Percentiles rank a stretch among this genome's conserved stretches.
phyloP scores from a whole-genome alignment of 2,329 filamentous ascomycete genomes.

The Polychaeton citri region DNA sequence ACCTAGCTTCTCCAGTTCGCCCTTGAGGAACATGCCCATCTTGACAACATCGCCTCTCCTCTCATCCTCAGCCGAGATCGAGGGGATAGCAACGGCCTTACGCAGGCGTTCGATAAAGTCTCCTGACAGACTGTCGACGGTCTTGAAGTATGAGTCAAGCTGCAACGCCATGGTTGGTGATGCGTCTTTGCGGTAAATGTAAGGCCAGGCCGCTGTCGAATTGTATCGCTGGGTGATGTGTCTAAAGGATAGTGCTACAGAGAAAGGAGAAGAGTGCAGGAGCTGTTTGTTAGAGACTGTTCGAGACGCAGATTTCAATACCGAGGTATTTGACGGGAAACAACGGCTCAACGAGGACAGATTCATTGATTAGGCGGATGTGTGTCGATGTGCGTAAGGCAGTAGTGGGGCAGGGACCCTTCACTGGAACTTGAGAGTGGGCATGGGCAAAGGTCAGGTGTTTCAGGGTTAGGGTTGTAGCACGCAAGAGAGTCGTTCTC shows the following conservation, averaged over 20 bases:
- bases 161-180: constrained; percentile 63
- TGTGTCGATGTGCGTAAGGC: neutral
- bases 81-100: constrained; percentile 90
- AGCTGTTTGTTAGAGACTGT: neutral
- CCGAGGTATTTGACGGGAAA: neutral
- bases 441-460: no score
- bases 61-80: constrained; percentile 81
- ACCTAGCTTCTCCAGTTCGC: constrained; percentile 70
- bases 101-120: constrained; percentile 81
- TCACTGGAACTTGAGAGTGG: no score
- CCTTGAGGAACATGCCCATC: constrained; percentile 85
- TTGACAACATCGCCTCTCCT: constrained; percentile 83
- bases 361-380: neutral
- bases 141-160: constrained; percentile 82
- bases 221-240: neutral
- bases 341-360: neutral
- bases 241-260: neutral
- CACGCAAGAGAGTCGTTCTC: neutral
- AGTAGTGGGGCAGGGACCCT: no score
- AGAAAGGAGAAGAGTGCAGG: neutral
- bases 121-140: constrained; percentile 69
- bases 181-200: constrained; percentile 26
- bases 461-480: neutral
- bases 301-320: neutral
- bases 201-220: constrained; percentile 25